Evolutionary conservation across 208 protist species (phyloP).

Genomic region (Leishmania aethiopica): DNA sequence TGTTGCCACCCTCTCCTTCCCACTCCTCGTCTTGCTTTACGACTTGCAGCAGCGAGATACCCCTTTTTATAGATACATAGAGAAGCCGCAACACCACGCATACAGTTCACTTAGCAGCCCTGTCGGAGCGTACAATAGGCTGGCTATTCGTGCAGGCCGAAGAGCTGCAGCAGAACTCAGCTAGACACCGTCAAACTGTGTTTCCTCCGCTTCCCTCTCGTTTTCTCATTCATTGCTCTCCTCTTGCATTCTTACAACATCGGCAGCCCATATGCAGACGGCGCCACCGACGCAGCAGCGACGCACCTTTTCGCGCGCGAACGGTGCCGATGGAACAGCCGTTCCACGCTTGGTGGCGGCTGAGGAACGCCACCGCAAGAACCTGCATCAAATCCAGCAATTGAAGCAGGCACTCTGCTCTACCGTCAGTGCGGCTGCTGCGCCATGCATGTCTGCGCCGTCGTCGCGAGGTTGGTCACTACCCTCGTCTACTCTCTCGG

Average conservation of each 20-base stretch:
- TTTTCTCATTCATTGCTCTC: not conserved
- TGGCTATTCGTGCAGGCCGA: not conserved
- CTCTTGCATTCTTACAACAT: not conserved
- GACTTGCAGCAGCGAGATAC: not conserved
- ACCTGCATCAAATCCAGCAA: constrained; percentile 22
- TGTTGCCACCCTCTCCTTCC: not conserved
- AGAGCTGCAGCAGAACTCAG: not conserved
- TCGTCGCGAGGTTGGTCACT: constrained; percentile 4
- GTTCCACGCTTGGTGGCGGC: constrained; percentile 20
- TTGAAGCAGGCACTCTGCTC: constrained; percentile 29
- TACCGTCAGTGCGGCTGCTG: constrained; percentile 14
- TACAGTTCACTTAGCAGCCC: not conserved
- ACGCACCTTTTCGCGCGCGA: constrained; percentile 24
- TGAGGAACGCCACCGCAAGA: constrained; percentile 25
- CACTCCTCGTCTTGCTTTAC: not conserved
- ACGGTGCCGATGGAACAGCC: constrained; percentile 12
- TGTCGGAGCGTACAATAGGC: not conserved
- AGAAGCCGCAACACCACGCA: not conserved
- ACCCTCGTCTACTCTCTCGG: constrained; percentile 3
- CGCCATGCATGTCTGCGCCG: not conserved
- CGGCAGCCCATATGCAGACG: constrained; percentile 4
- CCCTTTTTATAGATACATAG: not conserved
- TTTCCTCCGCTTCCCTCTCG: not conserved
- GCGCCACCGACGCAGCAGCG: constrained; percentile 2
- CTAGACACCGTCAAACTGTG: not conserved